Evolutionary conservation across 2,329 filamentous ascomycete genomes (phyloP), one percentile per base, ranked within the genome.

Genomic region (Akanthomyces uredinophilus): DNA sequence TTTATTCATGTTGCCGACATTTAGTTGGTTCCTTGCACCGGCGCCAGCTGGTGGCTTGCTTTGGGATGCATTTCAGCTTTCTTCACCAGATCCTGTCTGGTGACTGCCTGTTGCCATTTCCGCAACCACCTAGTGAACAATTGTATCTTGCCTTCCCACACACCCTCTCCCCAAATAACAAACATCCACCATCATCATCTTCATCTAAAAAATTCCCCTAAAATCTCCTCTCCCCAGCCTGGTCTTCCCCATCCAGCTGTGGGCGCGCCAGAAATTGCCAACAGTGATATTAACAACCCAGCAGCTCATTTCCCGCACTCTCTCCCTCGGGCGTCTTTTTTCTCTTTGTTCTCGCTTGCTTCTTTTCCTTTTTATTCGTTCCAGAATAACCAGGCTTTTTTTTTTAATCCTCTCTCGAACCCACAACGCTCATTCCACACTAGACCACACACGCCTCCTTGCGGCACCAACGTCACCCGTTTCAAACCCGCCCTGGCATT

Each of bases 161-260:
- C 24, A 46, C 53, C 20, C 29, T 56, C 41, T 14, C 41, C 41
- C 27, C 43, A 39, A 50, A 27, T 24, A 29, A 11, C 18, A 32
- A 39, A 41, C 29, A 44, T 35, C 27, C 53, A 56, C 53, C 29
- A 46, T 44, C 39, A 18, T 18, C 22, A 56, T 46, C 18, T 37
- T 46, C 43, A 58, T 50, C 46, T 58, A 50, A 39, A 39, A 60
- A 43, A 41, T 43, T n/a, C 8, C n/a, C 39, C 27, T 18, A 22
- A 53, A 56, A 52, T 52, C 47, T 39, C 46, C 47, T 60, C 47
- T n/a, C 47, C 56, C 55, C 44, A 16, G 55, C 55, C 55, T 41
- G 46, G 46, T 43, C 37, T 47, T 60, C 57, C 24, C 57, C 47
- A 43, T 50, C n/a, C 10, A 43, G 32, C 22, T 41, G 56, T 52